Evolutionary conservation across 148 eudicot genomes (phyloP).

Genomic region (Rhododendron kiyosumense): DNA sequence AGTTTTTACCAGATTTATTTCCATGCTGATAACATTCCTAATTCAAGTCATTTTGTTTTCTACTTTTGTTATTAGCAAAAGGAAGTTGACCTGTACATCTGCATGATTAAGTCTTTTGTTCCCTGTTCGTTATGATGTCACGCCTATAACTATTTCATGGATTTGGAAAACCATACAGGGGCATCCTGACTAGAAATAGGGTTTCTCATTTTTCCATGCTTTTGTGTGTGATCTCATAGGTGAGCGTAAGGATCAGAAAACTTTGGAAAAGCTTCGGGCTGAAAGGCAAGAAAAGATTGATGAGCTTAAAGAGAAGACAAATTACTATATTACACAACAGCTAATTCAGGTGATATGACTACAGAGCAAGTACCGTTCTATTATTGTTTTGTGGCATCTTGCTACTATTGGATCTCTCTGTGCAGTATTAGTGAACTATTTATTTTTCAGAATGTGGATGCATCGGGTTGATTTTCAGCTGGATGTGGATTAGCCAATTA

Average conservation of each 20-base stretch:
- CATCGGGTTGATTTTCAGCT: background rate
- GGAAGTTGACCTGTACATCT: background rate
- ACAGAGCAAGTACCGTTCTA: background rate
- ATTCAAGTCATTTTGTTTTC: background rate
- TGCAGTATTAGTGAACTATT: background rate
- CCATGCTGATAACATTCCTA: background rate
- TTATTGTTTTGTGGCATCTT: background rate
- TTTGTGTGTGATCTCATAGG: constrained; percentile 35
- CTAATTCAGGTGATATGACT: constrained; percentile 73
- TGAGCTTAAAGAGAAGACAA: constrained; percentile 89
- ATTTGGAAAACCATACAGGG: background rate
- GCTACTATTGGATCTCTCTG: constrained; percentile 5
- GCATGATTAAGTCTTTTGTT: background rate
- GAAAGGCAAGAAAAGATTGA: constrained; percentile 89
- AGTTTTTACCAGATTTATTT: background rate
- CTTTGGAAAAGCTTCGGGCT: constrained; percentile 70
- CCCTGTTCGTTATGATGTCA: constrained; percentile 4
- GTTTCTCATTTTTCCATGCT: background rate
- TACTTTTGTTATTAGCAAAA: background rate
- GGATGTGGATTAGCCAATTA: background rate
- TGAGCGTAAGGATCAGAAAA: constrained; percentile 75
- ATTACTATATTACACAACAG: constrained; percentile 82
- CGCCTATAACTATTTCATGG: background rate
- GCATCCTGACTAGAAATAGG: background rate
- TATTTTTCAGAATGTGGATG: background rate